These are phyloP conservation scores for Colletotrichum neosansevieriae DNA, from an alignment of 2,329 filamentous ascomycete genomes.

Conservation along the genomic window DNA sequence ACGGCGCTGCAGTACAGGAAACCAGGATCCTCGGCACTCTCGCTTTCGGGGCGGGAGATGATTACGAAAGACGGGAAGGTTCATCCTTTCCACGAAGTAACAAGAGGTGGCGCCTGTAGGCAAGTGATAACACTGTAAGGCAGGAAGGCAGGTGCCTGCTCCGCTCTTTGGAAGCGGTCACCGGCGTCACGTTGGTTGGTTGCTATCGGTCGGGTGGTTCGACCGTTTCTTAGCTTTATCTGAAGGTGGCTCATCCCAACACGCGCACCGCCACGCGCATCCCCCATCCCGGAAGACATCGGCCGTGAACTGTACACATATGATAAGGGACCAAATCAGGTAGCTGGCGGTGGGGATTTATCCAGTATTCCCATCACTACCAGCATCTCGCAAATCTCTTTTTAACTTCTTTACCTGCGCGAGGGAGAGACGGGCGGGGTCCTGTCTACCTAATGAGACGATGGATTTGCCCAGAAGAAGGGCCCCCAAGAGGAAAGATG, in stretches of 20 bases:
- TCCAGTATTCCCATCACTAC: neutral
- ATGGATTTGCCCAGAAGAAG: slow-evolving; percentile 49
- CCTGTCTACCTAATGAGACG: slow-evolving; percentile 32
- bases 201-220: slow-evolving; percentile 32
- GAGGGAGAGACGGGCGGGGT: neutral
- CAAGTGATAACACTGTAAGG: too few species aligned
- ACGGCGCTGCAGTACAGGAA: neutral
- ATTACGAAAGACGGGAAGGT: neutral
- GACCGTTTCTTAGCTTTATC: slow-evolving; percentile 18
- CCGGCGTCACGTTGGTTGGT: slow-evolving; percentile 8
- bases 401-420: neutral
- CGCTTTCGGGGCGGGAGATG: slow-evolving; percentile 13
- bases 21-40: neutral
- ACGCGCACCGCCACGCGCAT: neutral
- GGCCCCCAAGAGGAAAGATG: slow-evolving; percentile 65
- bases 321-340: slow-evolving; percentile 1
- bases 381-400: neutral
- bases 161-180: slow-evolving; percentile 19
- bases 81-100: slow-evolving; percentile 1
- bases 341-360: slow-evolving; percentile 9
- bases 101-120: too few species aligned
- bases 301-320: slow-evolving; percentile 12
- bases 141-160: neutral
- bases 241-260: neutral
- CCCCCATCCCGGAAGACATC: slow-evolving; percentile 20